Base-by-base conservation (phyloP, 306 rosid species). In the Acacia crassicarpa region DNA sequence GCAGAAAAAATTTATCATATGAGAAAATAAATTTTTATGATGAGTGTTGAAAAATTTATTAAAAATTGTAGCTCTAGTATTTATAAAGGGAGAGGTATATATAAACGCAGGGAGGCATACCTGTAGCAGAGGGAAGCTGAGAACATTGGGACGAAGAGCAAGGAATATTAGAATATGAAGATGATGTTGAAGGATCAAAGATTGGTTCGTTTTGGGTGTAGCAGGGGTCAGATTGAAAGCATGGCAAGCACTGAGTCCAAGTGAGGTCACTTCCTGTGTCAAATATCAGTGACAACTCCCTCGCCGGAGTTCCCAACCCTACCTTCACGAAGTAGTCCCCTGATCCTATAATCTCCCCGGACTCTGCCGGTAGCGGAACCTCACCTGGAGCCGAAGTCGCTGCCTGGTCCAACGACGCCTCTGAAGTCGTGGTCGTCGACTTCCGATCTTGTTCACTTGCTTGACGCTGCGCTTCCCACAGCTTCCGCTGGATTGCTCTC, bases 221-320 rank as follows among this genome's bases (percentile, higher is more conserved):
- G 77, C 98, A 94, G 0, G 51, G 77, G 3, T 15, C 48, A 8
- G 3, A 82, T 89, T 0, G 75, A 61, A 15, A 0, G 19, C 98
- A 94, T 1, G 98, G 98, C 54, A 83, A 1, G 19, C 98, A 94
- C 53, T 94, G 98, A 58, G 95, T 92, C 98, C 98, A 93, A 20
- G 97, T 89, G 19, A 91, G 86, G 44, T 88, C 93, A 67, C 98
- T 91, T 0, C 91, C 95, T 0, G 98, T 92, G 62, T 94, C 97
- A 74, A 94, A 92, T n/a, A 82, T 48, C 2, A 94, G 95, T 0
- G 95, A 86, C 9, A 92, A 66, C 7, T 84, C 81, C 10, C 35
- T 88, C 19, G 0, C 84, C 0, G 98, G 97, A 4, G 89, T 85
- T 0, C 98, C 98, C 12, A 94, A 51, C 0, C 91, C 97, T 11